A percentile compares a stretch with the other conserved stretches of the same genome.
Conservation (phyloP, 352 stramenopile genomes). For the Pythium biforme region DNA sequence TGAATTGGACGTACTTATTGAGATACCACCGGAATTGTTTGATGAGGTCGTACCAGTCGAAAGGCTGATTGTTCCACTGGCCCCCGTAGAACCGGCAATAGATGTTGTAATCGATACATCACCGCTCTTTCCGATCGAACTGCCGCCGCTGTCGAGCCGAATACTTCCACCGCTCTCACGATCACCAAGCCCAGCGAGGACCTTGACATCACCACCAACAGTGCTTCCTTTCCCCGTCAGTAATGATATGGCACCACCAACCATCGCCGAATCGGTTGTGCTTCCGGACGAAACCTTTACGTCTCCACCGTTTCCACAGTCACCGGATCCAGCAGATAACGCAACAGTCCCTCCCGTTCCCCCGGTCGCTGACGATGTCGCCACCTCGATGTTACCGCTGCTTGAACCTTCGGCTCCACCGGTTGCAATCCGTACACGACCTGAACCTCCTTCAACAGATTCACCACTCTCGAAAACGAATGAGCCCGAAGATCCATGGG, state of each 20-base stretch:
- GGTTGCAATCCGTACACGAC: conserved; percentile 14
- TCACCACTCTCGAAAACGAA: conserved; percentile 10
- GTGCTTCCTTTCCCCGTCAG: neutral
- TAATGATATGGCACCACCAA: conserved; percentile 8
- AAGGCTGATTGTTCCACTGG: conserved; percentile 12
- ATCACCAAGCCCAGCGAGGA: conserved; percentile 3
- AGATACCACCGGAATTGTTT: conserved; percentile 8
- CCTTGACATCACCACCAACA: conserved; percentile 7
- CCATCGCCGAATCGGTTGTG: conserved; percentile 1
- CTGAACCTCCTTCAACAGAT: conserved; percentile 13
- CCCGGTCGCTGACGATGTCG: conserved; percentile 12
- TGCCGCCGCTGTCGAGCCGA: conserved; percentile 12
- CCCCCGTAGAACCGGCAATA: neutral
- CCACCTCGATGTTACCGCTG: conserved; percentile 17
- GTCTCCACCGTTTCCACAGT: conserved; percentile 20
- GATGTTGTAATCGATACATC: conserved; percentile 1
- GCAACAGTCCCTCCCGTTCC: conserved; percentile 19
- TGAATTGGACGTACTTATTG: conserved; percentile 4
- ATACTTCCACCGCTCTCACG: conserved; percentile 3
- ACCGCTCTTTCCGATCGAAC: conserved; percentile 12
- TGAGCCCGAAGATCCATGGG: conserved; percentile 18
- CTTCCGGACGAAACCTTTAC: conserved; percentile 7
- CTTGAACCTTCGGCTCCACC: neutral
- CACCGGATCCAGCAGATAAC: conserved; percentile 19
- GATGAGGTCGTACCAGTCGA: conserved; percentile 7